Percentiles rank a stretch among this genome's conserved stretches.
phyloP scores from a whole-genome alignment of 2,329 filamentous ascomycete genomes.

The Gnomoniopsis smithogilvyi region DNA sequence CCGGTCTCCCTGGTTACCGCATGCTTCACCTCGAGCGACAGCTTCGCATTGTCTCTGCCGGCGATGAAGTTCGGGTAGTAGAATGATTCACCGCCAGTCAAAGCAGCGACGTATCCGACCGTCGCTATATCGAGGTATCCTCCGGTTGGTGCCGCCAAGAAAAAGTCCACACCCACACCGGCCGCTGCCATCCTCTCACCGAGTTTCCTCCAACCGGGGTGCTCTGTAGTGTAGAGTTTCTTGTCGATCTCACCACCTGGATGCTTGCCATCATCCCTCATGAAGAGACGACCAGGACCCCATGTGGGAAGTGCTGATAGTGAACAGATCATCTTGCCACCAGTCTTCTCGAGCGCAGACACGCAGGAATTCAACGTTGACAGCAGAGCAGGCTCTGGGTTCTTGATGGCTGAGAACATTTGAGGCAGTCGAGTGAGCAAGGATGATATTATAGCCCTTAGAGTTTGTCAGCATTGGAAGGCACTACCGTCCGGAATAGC shows the following conservation, averaged over 20 bases:
- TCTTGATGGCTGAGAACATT: slow-evolving; percentile 85
- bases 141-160: slow-evolving; percentile 85
- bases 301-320: slow-evolving; percentile 85
- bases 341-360: slow-evolving; percentile 79
- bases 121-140: slow-evolving; percentile 92
- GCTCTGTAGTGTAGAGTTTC: slow-evolving; percentile 87
- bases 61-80: slow-evolving; percentile 97
- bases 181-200: slow-evolving; percentile 84
- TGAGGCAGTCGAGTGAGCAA: slow-evolving; percentile 79
- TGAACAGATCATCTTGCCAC: slow-evolving; percentile 89
- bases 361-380: slow-evolving; percentile 81
- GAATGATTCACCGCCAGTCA: slow-evolving; percentile 92
- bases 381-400: slow-evolving; percentile 84
- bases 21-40: slow-evolving; percentile 82
- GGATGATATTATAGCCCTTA: slow-evolving; percentile 73
- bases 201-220: slow-evolving; percentile 81
- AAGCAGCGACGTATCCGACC: slow-evolving; percentile 79
- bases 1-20: slow-evolving; percentile 86
- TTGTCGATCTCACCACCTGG: slow-evolving; percentile 86
- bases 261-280: slow-evolving; percentile 85
- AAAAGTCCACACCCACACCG: slow-evolving; percentile 90
- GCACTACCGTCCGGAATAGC: too few relatives aligned
- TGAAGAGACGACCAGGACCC: slow-evolving; percentile 80
- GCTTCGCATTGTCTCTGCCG: slow-evolving; percentile 77
- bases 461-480: slow-evolving; percentile 24